A percentile compares a stretch with the other conserved stretches of the same genome.
Evolutionary conservation across 441 rosid species (phyloP).

Genomic region (Euphorbia schlechtendalii): DNA sequence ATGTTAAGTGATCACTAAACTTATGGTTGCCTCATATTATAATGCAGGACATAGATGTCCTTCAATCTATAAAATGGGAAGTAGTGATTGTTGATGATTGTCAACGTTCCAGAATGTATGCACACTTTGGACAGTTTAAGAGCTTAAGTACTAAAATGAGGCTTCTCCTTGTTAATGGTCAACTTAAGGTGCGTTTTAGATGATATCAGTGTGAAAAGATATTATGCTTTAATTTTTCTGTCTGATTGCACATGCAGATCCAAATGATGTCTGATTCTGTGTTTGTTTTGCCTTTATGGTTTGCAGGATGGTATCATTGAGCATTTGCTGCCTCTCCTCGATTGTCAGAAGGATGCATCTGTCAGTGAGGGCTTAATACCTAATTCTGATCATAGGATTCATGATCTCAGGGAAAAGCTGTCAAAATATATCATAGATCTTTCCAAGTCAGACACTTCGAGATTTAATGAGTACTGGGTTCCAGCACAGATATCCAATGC

Average conservation of each 20-base stretch:
- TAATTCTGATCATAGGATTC: conserved; percentile 27
- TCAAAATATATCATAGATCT: conserved; percentile 32
- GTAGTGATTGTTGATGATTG: conserved; percentile 48
- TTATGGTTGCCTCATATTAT: conserved; percentile 12
- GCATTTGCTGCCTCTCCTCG: conserved; percentile 33
- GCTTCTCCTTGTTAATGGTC: conserved; percentile 44
- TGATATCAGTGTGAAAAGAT: background rate
- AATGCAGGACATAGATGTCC: conserved; percentile 45
- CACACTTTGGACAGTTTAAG: conserved; percentile 35
- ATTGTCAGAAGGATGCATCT: conserved; percentile 16
- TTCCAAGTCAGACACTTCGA: conserved; percentile 38
- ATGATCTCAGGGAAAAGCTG: conserved; percentile 37
- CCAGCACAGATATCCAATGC: conserved; percentile 70
- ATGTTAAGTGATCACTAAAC: background rate
- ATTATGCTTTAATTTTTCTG: conserved; percentile 7
- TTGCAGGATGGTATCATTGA: conserved; percentile 38
- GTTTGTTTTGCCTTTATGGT: conserved; percentile 11
- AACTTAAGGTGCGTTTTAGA: conserved; percentile 37
- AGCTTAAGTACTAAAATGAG: conserved; percentile 34
- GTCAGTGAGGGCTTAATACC: conserved; percentile 14
- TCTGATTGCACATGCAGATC: background rate
- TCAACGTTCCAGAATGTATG: conserved; percentile 26
- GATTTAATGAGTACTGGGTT: conserved; percentile 84
- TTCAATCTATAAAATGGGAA: conserved; percentile 40
- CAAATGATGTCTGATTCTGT: conserved; percentile 15